A percentile compares a stretch with the other conserved stretches of the same genome.
Evolutionary conservation across 306 rosid species (phyloP).

Genomic region (Vicia villosa): DNA sequence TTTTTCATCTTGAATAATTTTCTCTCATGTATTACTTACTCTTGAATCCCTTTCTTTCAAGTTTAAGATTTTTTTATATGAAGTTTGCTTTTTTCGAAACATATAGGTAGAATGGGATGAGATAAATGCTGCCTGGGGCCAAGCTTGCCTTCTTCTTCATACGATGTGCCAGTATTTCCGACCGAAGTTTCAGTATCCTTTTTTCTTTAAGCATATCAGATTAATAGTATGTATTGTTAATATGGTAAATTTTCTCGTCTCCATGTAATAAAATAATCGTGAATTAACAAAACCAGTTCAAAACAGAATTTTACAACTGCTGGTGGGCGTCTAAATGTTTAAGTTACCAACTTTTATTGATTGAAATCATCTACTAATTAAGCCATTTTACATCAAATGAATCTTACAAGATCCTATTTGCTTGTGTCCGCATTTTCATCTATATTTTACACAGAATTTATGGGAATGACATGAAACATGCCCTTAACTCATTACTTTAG

Average conservation of each 20-base stretch:
- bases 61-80: conserved; percentile 35
- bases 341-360: not conserved
- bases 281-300: conserved; percentile 1
- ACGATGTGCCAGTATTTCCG: conserved; percentile 96
- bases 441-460: conserved; percentile 17
- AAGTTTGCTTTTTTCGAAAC: conserved; percentile 36
- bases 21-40: conserved; percentile 9
- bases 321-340: conserved; percentile 10
- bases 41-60: not conserved
- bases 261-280: not conserved
- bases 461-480: conserved; percentile 16
- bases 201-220: conserved; percentile 7
- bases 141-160: conserved; percentile 98
- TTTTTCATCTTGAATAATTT: conserved; percentile 16
- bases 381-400: conserved; percentile 10
- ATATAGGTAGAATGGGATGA: conserved; percentile 96
- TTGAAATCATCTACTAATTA: conserved; percentile 8
- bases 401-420: conserved; percentile 28
- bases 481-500: conserved; percentile 59
- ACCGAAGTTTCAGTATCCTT: conserved; percentile 86
- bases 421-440: conserved; percentile 9
- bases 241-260: conserved; percentile 16
- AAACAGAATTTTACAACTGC: conserved; percentile 15
- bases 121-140: conserved; percentile 99
- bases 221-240: not conserved